Conservation (phyloP, 1,284 basidiomycete species). For the Ustilago bromivora region DNA sequence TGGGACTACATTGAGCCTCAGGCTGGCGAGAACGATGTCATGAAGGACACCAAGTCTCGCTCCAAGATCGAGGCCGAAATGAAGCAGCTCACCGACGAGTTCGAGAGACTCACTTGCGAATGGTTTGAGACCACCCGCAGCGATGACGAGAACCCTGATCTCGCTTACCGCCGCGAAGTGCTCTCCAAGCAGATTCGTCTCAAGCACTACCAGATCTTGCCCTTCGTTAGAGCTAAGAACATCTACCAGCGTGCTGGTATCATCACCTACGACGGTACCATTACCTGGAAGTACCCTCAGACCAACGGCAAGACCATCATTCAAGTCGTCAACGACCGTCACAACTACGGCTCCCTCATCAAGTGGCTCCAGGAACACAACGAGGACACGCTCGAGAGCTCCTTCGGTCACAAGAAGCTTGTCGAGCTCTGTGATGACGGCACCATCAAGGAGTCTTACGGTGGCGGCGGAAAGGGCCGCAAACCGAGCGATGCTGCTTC, state of each 20-base stretch:
- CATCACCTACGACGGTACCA: slow-evolving; percentile 60
- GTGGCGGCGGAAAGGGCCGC: slow-evolving; percentile 24
- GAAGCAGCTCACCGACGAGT: slow-evolving; percentile 59
- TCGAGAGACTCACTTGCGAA: slow-evolving; percentile 57
- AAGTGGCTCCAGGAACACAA: slow-evolving; percentile 66
- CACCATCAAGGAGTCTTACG: slow-evolving; percentile 49
- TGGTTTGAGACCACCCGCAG: slow-evolving; percentile 59
- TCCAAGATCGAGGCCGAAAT: slow-evolving; percentile 61
- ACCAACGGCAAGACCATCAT: slow-evolving; percentile 49
- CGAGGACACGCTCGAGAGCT: slow-evolving; percentile 67
- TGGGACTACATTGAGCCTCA: slow-evolving; percentile 69
- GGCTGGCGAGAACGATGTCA: slow-evolving; percentile 63
- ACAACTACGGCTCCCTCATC: slow-evolving; percentile 63
- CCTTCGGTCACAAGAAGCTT: slow-evolving; percentile 56
- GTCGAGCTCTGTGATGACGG: slow-evolving; percentile 46
- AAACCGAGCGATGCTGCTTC: slow-evolving; percentile 24
- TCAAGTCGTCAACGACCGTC: slow-evolving; percentile 62
- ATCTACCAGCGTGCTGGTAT: slow-evolving; percentile 66
- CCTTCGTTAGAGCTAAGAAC: slow-evolving; percentile 62
- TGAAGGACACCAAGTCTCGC: slow-evolving; percentile 65
- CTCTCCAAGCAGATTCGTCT: slow-evolving; percentile 66
- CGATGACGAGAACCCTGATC: slow-evolving; percentile 50
- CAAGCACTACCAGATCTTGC: slow-evolving; percentile 65
- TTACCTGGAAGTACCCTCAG: slow-evolving; percentile 68
- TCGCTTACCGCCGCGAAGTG: slow-evolving; percentile 61